A percentile compares a stretch with the other conserved stretches of the same genome.
Conservation (phyloP, 345 rosid species). For the Murraya koenigii region DNA sequence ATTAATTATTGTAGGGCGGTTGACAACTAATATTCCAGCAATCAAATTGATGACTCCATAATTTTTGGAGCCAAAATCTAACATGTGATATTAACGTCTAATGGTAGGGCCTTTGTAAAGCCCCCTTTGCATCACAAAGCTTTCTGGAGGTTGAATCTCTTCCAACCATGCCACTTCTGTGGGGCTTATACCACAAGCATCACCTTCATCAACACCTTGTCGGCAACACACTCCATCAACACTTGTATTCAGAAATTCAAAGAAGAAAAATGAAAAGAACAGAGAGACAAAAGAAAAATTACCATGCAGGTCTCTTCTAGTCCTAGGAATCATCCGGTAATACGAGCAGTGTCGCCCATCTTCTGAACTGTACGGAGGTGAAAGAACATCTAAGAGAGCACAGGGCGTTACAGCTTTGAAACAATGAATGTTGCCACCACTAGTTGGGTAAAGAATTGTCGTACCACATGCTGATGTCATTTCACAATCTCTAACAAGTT, state of each 20-base stretch:
- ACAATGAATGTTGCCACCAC: conserved; percentile 42
- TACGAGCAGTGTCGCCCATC: conserved; percentile 55
- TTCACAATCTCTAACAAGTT: conserved; percentile 35
- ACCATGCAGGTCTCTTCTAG: conserved; percentile 35
- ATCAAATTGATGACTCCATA: conserved; percentile 11
- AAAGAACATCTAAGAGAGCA: conserved; percentile 54
- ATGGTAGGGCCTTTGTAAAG: conserved; percentile 11
- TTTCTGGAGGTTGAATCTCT: conserved; percentile 20
- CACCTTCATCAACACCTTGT: neutral
- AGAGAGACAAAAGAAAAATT: neutral
- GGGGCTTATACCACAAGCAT: neutral
- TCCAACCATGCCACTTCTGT: conserved; percentile 7
- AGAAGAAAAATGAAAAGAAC: neutral
- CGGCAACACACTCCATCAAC: neutral
- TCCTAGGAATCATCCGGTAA: conserved; percentile 32
- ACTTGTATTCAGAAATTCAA: neutral
- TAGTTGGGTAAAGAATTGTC: conserved; percentile 28
- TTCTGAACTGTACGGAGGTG: conserved; percentile 50
- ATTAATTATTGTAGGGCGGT: conserved; percentile 20
- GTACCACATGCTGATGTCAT: conserved; percentile 34
- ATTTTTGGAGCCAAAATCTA: conserved; percentile 15
- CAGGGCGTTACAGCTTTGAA: conserved; percentile 52
- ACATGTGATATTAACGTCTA: conserved; percentile 10
- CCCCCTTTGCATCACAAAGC: conserved; percentile 11
- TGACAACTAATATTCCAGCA: conserved; percentile 26